Evolutionary conservation across 1,284 basidiomycete species (phyloP), one percentile per base, ranked within the genome.

Genomic region (Rugosomyces carneus): DNA sequence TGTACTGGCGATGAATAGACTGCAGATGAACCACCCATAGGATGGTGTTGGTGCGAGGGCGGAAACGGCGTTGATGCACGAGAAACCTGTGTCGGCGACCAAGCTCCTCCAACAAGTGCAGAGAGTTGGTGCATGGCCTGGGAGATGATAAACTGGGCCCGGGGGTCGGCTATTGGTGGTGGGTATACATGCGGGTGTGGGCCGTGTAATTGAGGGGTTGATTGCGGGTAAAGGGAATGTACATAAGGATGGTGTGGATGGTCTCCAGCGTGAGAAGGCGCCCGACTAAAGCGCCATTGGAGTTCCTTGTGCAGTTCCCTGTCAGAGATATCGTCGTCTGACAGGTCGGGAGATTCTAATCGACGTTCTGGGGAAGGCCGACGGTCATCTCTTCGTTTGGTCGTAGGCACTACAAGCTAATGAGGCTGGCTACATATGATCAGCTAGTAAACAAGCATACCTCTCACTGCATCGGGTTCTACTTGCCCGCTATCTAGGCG

Each of bases 51-150:
- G 45, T 50, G 61, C 19, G 59, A 59, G 21, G 65, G 64, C 0
- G 64, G 65, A 44, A 57, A 62, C 1, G 62, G 63, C 4, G 57
- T 56, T 26, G 55, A 52, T 4, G 42, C 50, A 32, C 53, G 57
- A 10, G 26, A 20, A 16, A 48, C 37, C 50, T 53, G 47, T 26
- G 50, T 50, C 21, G 59, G 50, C 13, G 53, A 31, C 63, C 63
- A 65, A 16, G 57, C 48, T 2, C 56, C 54, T 8, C 47, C 48
- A 15, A 61, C 57, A 19, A 69, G 51, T 6, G 66, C 62, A 5
- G 63, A 61, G 11, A 68, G 56, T 43, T 68, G 67, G 10, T 68
- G 66, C 63, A 70, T 65, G 9, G 66, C 64, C 32, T 66, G 65
- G 1, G 62, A 54, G 26, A 70, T 60, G 32, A 69, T 63, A 34